phyloP scores from a whole-genome alignment of 2,329 filamentous ascomycete genomes.

The Conoideocrella luteorostrata region DNA sequence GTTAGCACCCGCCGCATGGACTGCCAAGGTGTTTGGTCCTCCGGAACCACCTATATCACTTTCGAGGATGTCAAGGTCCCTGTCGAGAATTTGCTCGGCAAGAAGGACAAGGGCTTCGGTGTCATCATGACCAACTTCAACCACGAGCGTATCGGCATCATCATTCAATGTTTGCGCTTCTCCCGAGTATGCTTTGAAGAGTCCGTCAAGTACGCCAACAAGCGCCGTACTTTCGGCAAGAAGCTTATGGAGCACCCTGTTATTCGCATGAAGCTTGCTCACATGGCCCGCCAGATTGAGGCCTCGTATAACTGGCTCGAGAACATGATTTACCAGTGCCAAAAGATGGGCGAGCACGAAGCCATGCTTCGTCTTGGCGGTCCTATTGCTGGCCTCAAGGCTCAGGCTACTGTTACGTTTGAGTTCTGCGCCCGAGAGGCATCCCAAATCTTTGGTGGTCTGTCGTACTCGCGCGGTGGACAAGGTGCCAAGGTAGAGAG shows the following conservation, averaged over 20 bases:
- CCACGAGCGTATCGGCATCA: constrained; percentile 97
- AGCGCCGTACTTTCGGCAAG: constrained; percentile 94
- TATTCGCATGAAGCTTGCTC: constrained; percentile 93
- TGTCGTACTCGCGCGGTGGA: constrained; percentile 86
- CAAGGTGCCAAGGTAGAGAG: constrained; percentile 95
- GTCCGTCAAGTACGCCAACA: constrained; percentile 92
- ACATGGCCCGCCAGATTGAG: constrained; percentile 98
- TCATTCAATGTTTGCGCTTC: constrained; percentile 96
- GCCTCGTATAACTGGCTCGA: constrained; percentile 96
- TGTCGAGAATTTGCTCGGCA: constrained; percentile 96
- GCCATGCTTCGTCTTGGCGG: constrained; percentile 94
- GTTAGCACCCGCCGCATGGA: constrained; percentile 95
- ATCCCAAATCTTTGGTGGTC: constrained; percentile 91
- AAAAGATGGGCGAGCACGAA: constrained; percentile 88
- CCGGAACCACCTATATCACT: constrained; percentile 92
- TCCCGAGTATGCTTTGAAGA: constrained; percentile 96
- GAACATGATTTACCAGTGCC: constrained; percentile 87
- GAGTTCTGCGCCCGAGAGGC: constrained; percentile 97
- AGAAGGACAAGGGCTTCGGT: constrained; percentile 97
- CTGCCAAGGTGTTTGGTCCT: constrained; percentile 95
- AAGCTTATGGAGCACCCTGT: constrained; percentile 94
- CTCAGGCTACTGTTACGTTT: constrained; percentile 87
- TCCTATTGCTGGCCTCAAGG: constrained; percentile 89
- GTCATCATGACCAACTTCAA: constrained; percentile 99
- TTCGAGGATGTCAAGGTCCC: constrained; percentile 99